Base-by-base conservation (phyloP, 2,329 filamentous ascomycete genomes). In the Hypoxylon sp. region DNA sequence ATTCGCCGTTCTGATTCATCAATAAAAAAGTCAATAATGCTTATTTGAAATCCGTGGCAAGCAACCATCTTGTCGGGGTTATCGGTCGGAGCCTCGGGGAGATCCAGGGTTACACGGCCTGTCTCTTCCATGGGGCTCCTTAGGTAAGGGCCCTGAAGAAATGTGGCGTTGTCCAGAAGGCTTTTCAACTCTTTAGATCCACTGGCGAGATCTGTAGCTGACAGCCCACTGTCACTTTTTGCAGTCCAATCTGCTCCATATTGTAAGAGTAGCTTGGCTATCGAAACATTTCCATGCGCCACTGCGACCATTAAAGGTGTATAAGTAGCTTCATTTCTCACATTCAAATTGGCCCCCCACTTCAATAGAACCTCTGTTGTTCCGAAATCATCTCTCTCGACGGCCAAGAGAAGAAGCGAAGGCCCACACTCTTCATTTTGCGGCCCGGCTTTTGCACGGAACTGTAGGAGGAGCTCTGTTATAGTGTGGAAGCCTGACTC, bases 251-350 rank as follows among this genome's bases (percentile, higher is more conserved):
- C 27, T 14, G 46, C 46, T 2, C 46, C 25, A 17, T 50, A 14
- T 25, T 50, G 22, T 17, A 50, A 25, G n/a, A 50, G 22, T 6
- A 50, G 25, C 13, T 50, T 50, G 25, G 27, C 25, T 31, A 50
- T 50, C 4, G 46, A 14, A 30, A 50, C 7, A 30, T 50, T 50
- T 31, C 46, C 27, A 31, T 10, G 46, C 17, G 22, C 14, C 11
- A 50, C 46, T 30, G 46, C 46, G 13, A 50, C 46, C 46, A 50
- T 50, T 25, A 50, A 30, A 50, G 46, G 46, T 5, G 46, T 50
- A n/a, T 50, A 30, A 6, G 46, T 50, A 1, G 22, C 14, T 31
- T 27, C 13, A 14, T 50, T 50, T 50, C 27, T 50, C 22, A 14
- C 27, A 10, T 50, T 6, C n/a, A 50, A 14, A n/a, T 17, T 17